Percentiles rank a stretch among this genome's conserved stretches.
phyloP scores from a whole-genome alignment of 768 basidiomycete species.

The Naematelia aurantialba region DNA sequence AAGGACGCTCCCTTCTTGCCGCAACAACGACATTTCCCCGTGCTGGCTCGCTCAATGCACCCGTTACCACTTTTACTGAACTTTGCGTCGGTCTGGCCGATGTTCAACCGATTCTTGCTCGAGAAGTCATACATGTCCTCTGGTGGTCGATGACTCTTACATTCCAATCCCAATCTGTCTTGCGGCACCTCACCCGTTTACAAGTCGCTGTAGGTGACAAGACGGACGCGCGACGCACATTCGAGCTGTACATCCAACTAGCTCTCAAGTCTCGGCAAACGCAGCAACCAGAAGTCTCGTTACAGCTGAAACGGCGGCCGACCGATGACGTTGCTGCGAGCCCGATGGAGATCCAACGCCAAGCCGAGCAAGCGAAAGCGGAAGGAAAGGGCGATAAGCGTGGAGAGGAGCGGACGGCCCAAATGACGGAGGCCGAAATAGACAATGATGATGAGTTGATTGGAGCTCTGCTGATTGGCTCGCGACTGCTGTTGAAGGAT shows the following conservation, averaged over 20 bases:
- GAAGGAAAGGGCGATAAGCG: conserved; percentile 3
- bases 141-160: conserved; percentile 94
- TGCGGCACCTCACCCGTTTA: conserved; percentile 78
- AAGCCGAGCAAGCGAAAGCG: conserved; percentile 5
- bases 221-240: conserved; percentile 58
- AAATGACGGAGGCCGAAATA: conserved; percentile 49
- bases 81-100: conserved; percentile 21
- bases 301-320: conserved; percentile 45
- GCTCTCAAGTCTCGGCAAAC: conserved; percentile 78
- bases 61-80: conserved; percentile 80
- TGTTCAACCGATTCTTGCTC: conserved; percentile 11
- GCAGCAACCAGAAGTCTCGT: conserved; percentile 43
- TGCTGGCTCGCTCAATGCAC: conserved; percentile 72
- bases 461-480: conserved; percentile 70
- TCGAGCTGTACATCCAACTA: conserved; percentile 76
- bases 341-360: conserved; percentile 12
- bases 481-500: conserved; percentile 67
- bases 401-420: conserved; percentile 3
- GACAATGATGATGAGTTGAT: conserved; percentile 74
- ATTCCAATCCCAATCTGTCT: conserved; percentile 81
- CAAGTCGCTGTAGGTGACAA: conserved; percentile 57
- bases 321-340: conserved; percentile 26
- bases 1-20: conserved; percentile 67
- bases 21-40: conserved; percentile 71
- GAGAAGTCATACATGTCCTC: conserved; percentile 58